phyloP scores from a whole-genome alignment of 2,329 filamentous ascomycete genomes.

The Pseudocercospora fuligena region DNA sequence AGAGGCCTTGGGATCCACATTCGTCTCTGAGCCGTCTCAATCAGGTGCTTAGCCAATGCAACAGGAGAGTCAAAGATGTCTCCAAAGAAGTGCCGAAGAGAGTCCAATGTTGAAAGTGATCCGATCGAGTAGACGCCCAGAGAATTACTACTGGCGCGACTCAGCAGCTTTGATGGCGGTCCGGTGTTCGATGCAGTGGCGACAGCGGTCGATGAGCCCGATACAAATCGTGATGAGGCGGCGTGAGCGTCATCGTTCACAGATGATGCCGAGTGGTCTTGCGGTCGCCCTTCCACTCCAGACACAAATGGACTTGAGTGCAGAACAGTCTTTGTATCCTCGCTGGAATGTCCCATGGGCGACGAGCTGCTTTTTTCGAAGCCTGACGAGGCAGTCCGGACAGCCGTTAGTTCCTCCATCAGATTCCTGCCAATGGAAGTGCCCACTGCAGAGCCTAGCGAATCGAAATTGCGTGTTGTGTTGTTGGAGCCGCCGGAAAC shows the following conservation, averaged over 20 bases:
- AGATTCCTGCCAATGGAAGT: constrained; percentile 37
- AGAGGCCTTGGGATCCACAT: constrained; percentile 37
- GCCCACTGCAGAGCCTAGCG: constrained; percentile 31
- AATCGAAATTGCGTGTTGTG: constrained; percentile 31
- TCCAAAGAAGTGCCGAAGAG: constrained; percentile 34
- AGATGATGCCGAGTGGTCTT: not conserved
- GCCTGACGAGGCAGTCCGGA: constrained; percentile 19
- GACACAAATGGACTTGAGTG: constrained; percentile 22
- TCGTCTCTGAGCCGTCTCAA: constrained; percentile 34
- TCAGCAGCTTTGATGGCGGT: not conserved
- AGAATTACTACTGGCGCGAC: constrained; percentile 22
- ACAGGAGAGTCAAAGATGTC: constrained; percentile 38
- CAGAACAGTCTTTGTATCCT: constrained; percentile 9
- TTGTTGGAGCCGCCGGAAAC: not conserved
- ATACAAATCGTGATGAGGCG: constrained; percentile 11
- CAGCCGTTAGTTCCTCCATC: constrained; percentile 41
- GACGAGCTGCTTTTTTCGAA: not conserved
- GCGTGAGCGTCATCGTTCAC: not conserved
- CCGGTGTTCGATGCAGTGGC: constrained; percentile 7
- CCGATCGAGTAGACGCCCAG: constrained; percentile 18
- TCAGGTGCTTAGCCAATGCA: constrained; percentile 38
- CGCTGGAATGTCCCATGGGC: constrained; percentile 2
- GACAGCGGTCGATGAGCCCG: constrained; percentile 18
- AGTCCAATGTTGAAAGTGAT: constrained; percentile 30
- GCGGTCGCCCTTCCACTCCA: constrained; percentile 5